A percentile compares a stretch with the other conserved stretches of the same genome.
phyloP scores from a whole-genome alignment of 345 rosid species.

The Arabidopsis arenosa region DNA sequence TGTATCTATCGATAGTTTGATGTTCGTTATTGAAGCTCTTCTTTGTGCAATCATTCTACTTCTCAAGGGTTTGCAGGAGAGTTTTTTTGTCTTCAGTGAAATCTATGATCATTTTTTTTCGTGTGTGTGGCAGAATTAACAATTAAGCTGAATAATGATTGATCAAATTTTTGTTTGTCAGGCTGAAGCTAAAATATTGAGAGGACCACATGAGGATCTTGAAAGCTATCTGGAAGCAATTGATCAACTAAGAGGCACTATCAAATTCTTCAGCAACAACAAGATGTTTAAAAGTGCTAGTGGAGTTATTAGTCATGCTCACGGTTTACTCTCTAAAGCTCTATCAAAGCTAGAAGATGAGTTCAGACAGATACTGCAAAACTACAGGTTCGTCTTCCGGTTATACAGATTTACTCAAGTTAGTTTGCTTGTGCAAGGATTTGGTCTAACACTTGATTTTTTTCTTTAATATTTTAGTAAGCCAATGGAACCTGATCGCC shows the following conservation, averaged over 20 bases:
- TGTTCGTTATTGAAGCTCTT: not conserved
- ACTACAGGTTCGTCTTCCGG: slow-evolving; percentile 68
- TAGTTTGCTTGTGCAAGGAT: not conserved
- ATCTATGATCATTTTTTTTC: not conserved
- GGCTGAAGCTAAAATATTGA: slow-evolving; percentile 95
- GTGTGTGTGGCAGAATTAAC: not conserved
- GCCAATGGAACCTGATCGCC: slow-evolving; percentile 91
- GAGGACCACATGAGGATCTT: slow-evolving; percentile 96
- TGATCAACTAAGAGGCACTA: slow-evolving; percentile 71
- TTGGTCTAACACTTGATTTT: not conserved
- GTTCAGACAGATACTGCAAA: slow-evolving; percentile 72
- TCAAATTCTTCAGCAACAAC: slow-evolving; percentile 70
- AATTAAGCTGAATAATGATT: not conserved
- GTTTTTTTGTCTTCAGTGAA: slow-evolving; percentile 15
- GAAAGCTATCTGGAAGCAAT: slow-evolving; percentile 93
- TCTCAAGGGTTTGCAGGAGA: not conserved
- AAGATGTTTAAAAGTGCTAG: slow-evolving; percentile 64
- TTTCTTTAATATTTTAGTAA: slow-evolving; percentile 62
- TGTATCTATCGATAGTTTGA: not conserved
- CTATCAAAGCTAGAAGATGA: slow-evolving; percentile 90
- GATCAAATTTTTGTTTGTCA: slow-evolving; percentile 30
- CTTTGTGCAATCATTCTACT: not conserved
- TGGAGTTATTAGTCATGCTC: slow-evolving; percentile 73
- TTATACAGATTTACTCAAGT: not conserved
- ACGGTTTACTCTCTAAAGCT: slow-evolving; percentile 75